These are phyloP conservation scores for Ramularia collo-cygni DNA, from an alignment of 2,329 filamentous ascomycete genomes.

Conservation along the genomic window DNA sequence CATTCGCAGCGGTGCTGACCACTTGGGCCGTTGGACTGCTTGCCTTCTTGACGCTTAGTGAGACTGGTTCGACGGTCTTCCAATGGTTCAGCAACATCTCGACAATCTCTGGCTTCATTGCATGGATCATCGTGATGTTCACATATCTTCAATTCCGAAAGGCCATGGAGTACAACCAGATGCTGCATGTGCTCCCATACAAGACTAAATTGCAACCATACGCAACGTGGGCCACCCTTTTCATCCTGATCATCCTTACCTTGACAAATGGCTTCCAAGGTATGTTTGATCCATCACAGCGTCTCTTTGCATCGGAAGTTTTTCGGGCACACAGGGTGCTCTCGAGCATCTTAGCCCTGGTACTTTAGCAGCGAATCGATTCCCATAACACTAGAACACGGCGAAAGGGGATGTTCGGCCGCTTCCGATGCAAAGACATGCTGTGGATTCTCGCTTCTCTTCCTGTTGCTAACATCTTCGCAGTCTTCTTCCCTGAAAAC, in stretches of 20 bases:
- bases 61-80: slow-evolving; percentile 33
- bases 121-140: slow-evolving; percentile 37
- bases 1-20: slow-evolving; percentile 41
- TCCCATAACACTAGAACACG: too few relatives aligned
- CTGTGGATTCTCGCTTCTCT: too few relatives aligned
- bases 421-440: too few relatives aligned
- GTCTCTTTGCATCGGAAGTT: too few relatives aligned
- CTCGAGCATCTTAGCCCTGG: too few relatives aligned
- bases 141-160: slow-evolving; percentile 47
- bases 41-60: slow-evolving; percentile 32
- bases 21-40: slow-evolving; percentile 36
- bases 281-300: background rate
- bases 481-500: slow-evolving; percentile 41
- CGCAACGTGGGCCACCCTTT: slow-evolving; percentile 44
- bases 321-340: too few relatives aligned
- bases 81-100: slow-evolving; percentile 35
- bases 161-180: slow-evolving; percentile 44
- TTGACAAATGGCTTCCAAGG: slow-evolving; percentile 51
- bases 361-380: too few relatives aligned
- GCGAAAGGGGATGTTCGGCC: too few relatives aligned
- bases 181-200: slow-evolving; percentile 44
- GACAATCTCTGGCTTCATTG: slow-evolving; percentile 33
- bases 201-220: slow-evolving; percentile 47
- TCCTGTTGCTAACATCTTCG: too few relatives aligned
- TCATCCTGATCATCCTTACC: slow-evolving; percentile 43